Conservation (phyloP, 2,329 filamentous ascomycete species). For the Ceratocystis lukuohia region DNA sequence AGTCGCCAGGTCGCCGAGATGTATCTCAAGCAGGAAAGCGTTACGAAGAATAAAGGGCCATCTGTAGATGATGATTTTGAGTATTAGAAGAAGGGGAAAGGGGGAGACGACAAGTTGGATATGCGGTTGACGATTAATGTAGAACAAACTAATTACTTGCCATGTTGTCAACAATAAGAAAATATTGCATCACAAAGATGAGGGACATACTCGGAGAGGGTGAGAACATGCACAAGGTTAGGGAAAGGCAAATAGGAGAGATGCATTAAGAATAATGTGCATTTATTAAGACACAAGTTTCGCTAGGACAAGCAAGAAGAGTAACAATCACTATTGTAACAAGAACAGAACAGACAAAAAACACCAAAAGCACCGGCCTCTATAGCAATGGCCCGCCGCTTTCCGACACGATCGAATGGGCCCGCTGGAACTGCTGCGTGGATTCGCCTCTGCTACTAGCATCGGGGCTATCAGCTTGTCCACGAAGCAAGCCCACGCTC, state of each 20-base stretch:
- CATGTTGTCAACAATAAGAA: too few species aligned
- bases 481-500: conserved; percentile 11
- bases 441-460: neutral
- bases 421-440: neutral
- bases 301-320: neutral
- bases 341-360: neutral
- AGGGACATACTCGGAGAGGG: too few species aligned
- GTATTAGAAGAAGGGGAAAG: conserved; percentile 44
- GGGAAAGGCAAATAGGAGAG: neutral
- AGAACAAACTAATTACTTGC: neutral
- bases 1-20: conserved; percentile 85
- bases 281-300: neutral
- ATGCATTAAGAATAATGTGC: neutral
- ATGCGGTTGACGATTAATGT: neutral
- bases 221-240: neutral
- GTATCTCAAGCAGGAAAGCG: conserved; percentile 90
- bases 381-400: neutral
- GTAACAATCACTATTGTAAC: neutral
- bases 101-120: neutral
- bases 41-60: conserved; percentile 72
- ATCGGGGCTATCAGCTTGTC: neutral
- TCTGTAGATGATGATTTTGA: conserved; percentile 95
- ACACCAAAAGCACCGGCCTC: neutral
- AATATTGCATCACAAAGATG: too few species aligned
- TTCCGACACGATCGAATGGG: neutral